Conservation (phyloP, 495 filamentous ascomycete genomes). For the Pyronema omphalodes region DNA sequence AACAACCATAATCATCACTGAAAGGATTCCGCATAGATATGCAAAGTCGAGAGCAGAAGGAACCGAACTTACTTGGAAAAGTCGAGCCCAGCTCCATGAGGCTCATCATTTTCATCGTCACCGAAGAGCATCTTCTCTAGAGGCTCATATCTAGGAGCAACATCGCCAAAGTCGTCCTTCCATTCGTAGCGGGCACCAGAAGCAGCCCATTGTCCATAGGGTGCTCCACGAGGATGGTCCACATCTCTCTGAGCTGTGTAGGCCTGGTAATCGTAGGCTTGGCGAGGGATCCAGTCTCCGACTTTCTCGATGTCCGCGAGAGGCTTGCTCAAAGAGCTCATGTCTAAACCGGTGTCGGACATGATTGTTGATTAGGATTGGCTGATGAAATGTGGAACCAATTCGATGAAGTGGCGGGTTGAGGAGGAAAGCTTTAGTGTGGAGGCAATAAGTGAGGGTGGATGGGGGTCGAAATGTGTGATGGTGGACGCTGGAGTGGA, state of each 20-base stretch:
- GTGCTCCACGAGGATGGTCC: constrained; percentile 18
- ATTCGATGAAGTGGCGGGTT: background rate
- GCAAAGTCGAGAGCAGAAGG: background rate
- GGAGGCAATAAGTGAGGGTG: background rate
- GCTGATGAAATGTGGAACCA: background rate
- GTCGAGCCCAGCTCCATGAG: constrained; percentile 28
- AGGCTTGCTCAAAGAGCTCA: background rate
- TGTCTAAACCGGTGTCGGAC: background rate
- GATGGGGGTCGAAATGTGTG: background rate
- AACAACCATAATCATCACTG: background rate
- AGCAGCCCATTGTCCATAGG: constrained; percentile 32
- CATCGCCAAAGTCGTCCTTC: constrained; percentile 67
- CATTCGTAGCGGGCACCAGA: constrained; percentile 60
- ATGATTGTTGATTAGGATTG: background rate
- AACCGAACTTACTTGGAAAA: constrained; percentile 29
- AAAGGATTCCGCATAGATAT: no score
- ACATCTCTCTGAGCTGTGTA: constrained; percentile 28
- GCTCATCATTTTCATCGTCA: constrained; percentile 22
- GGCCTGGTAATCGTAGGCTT: constrained; percentile 36
- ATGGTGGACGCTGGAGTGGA: background rate
- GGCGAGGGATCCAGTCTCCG: constrained; percentile 35
- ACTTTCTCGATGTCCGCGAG: background rate
- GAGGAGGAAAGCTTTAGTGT: background rate
- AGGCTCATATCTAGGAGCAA: constrained; percentile 47
- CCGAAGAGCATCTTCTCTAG: constrained; percentile 63